Evolutionary conservation across 2,329 filamentous ascomycete species (phyloP).

Genomic region (Ceratocystis ficicola): DNA sequence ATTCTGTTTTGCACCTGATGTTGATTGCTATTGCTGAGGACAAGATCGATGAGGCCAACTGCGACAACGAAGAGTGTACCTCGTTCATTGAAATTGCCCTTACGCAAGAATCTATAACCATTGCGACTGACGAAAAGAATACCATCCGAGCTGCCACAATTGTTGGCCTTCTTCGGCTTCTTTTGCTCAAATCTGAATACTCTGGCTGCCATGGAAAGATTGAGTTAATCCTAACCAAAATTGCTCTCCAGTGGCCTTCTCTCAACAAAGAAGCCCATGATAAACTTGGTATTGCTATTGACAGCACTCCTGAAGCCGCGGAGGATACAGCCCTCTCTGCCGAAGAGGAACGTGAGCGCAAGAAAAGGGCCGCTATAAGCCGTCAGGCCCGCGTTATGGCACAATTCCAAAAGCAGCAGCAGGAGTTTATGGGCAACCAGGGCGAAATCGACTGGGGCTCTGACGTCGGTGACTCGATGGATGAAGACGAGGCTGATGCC

Average conservation of each 20-base stretch:
- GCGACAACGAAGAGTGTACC: not conserved
- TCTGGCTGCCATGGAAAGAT: conserved; percentile 78
- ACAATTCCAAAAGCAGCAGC: conserved; percentile 94
- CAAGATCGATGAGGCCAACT: conserved; percentile 33
- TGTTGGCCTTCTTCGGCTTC: conserved; percentile 49
- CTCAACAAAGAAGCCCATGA: conserved; percentile 58
- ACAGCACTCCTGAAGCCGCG: conserved; percentile 66
- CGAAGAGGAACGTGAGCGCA: conserved; percentile 64
- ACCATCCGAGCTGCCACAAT: conserved; percentile 49
- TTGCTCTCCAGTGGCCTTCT: conserved; percentile 69
- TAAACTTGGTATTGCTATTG: conserved; percentile 53
- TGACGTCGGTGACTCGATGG: conserved; percentile 62
- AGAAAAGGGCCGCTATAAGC: conserved; percentile 81
- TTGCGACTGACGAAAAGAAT: conserved; percentile 25
- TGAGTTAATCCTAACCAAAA: conserved; percentile 64
- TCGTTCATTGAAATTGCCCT: conserved; percentile 14
- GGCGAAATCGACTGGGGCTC: conserved; percentile 65
- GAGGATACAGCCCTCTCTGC: conserved; percentile 37
- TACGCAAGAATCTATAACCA: not conserved
- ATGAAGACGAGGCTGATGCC: conserved; percentile 51
- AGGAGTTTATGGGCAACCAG: conserved; percentile 84
- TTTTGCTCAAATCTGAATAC: conserved; percentile 59
- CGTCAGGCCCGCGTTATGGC: conserved; percentile 93
- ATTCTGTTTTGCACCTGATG: conserved; percentile 78
- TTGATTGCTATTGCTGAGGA: conserved; percentile 82